These are phyloP conservation scores for Lactifluus subvellereus DNA, from an alignment of 768 basidiomycete genomes.

Conservation along the genomic window DNA sequence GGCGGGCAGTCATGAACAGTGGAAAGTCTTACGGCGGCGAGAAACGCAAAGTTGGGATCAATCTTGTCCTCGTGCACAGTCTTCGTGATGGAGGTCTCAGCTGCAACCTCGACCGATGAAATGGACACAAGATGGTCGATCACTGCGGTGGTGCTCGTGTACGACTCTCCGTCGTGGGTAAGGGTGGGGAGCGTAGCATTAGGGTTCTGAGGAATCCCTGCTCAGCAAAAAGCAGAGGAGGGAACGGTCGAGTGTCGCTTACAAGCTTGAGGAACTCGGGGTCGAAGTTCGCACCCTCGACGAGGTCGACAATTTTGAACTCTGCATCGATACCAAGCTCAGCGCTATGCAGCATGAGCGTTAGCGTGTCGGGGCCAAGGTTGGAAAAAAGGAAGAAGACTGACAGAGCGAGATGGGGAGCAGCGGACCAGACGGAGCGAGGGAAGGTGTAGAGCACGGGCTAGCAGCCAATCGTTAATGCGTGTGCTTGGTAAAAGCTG, in stretches of 20 bases:
- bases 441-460: conserved; percentile 9
- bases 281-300: conserved; percentile 1
- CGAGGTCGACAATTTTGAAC: background rate
- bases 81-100: conserved; percentile 34
- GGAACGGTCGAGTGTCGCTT: background rate
- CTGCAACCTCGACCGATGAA: conserved; percentile 35
- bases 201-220: conserved; percentile 16
- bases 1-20: background rate
- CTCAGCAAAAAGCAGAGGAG: background rate
- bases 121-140: conserved; percentile 37
- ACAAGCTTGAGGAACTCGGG: conserved; percentile 8
- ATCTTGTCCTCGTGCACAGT: conserved; percentile 41
- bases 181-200: conserved; percentile 17
- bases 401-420: background rate
- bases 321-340: conserved; percentile 14
- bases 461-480: background rate
- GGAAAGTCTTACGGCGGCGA: conserved; percentile 34
- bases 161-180: conserved; percentile 18
- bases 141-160: conserved; percentile 39
- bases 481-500: background rate
- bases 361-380: background rate
- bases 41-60: conserved; percentile 49
- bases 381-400: background rate
- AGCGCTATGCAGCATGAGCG: background rate
- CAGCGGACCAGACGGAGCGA: background rate